Evolutionary conservation across 1,284 basidiomycete species (phyloP).

Genomic region (Cystobasidium pallidum): DNA sequence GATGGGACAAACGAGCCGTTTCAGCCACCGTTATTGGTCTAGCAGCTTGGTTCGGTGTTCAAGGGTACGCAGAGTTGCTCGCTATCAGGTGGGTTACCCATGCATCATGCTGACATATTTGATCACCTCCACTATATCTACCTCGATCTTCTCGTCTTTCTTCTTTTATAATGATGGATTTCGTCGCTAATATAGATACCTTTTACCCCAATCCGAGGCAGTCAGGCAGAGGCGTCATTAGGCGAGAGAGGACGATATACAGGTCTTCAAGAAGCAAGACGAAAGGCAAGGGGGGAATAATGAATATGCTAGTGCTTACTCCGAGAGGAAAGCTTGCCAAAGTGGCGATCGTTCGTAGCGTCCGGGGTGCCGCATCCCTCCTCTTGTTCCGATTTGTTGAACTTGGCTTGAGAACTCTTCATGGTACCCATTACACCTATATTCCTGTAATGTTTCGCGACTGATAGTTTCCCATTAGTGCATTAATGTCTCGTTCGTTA

Average conservation of each 20-base stretch:
- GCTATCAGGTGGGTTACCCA: slow-evolving; percentile 25
- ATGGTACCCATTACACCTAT: too few relatives aligned
- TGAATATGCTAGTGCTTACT: too few relatives aligned
- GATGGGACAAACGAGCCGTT: slow-evolving; percentile 72
- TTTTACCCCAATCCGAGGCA: slow-evolving; percentile 40
- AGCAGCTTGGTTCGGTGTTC: slow-evolving; percentile 62
- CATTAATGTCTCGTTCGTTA: slow-evolving; percentile 13
- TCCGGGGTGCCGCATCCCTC: too few relatives aligned
- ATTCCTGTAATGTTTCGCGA: too few relatives aligned
- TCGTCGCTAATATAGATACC: slow-evolving; percentile 25
- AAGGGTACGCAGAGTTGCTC: slow-evolving; percentile 40
- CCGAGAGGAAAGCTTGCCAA: too few relatives aligned
- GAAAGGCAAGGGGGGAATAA: neutral
- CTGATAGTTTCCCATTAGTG: neutral
- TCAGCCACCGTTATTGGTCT: slow-evolving; percentile 69
- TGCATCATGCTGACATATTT: neutral
- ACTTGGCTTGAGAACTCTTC: too few relatives aligned
- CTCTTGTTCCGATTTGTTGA: too few relatives aligned
- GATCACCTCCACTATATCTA: neutral
- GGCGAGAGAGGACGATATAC: slow-evolving; percentile 3
- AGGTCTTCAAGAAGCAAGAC: slow-evolving; percentile 4
- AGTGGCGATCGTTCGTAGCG: too few relatives aligned
- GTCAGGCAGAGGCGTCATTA: slow-evolving; percentile 42
- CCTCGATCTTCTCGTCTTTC: too few relatives aligned
- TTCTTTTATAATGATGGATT: too few relatives aligned